Evolutionary conservation across 2,329 filamentous ascomycete genomes (phyloP), one percentile per base, ranked within the genome.

Genomic region (Colletotrichum cordylinicola): DNA sequence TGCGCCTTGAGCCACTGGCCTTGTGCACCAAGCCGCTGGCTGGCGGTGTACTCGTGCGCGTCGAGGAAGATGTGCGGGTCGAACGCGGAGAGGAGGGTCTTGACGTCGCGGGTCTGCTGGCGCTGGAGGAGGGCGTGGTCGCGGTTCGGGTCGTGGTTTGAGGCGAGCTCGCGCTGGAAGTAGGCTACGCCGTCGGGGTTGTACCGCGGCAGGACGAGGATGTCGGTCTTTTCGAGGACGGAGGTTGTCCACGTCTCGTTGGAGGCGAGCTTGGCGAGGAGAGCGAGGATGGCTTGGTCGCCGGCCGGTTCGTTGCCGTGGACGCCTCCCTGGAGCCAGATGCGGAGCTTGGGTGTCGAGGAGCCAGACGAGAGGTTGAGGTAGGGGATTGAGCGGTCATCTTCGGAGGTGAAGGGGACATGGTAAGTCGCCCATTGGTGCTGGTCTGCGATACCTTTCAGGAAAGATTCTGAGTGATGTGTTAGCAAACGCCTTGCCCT

Each of bases 301-400:
- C 82, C 82, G 0, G 79, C 82, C 0, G 82, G 82, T 31, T 83
- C 82, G 9, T 83, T 82, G 62, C 82, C 82, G n/a, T 83, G 82
- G 1, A 82, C 82, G 8, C 78, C 80, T 12, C 79, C 82, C 55
- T 83, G 81, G 0, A 83, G 48, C 77, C 79, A 83, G 8, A 83
- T 78, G 9, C 81, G 79, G 10, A 83, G 70, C 74, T 82, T 83
- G 70, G 35, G 3, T 21, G 43, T 58, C 9, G 62, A 24, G 5
- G 67, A 48, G 3, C 70, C 43, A n/a, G 56, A 58, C 16, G 76
- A 74, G 8, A 79, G 75, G 35, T 73, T 65, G 68, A 79, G 71
- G 37, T 79, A 78, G 4, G 78, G 79, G 6, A 80, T 31, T 13
- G 78, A 74, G 21, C 79, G 75, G 48, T 75, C 78, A 24, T 80